Evolutionary conservation across 176 grass and related monocot genomes (phyloP).

Genomic region (Oryza nivara): DNA sequence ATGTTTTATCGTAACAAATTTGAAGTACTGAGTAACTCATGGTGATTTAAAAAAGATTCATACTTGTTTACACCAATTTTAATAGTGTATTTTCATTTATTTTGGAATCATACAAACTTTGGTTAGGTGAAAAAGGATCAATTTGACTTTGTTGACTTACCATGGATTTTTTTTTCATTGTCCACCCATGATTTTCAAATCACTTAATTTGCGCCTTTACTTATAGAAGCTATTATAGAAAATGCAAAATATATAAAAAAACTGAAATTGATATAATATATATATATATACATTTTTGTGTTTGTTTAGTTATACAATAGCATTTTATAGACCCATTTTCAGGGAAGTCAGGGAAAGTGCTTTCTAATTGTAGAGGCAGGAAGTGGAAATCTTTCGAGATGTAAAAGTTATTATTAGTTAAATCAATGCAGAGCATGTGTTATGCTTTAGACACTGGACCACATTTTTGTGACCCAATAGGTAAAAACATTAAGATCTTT

Average conservation of each 20-base stretch:
- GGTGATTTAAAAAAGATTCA: neutral
- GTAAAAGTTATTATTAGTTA: neutral
- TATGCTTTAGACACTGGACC: conserved; percentile 29
- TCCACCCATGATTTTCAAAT: neutral
- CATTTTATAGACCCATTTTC: neutral
- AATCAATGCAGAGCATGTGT: conserved; percentile 29
- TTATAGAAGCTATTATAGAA: neutral
- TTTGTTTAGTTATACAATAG: neutral
- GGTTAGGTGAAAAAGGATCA: neutral
- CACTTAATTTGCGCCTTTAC: neutral
- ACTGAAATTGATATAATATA: no score
- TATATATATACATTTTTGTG: neutral
- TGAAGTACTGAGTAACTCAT: neutral
- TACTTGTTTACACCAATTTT: neutral
- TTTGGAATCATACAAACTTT: neutral
- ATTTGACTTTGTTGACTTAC: neutral
- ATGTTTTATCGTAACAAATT: no score
- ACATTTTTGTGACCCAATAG: conserved; percentile 8
- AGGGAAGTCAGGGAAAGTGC: no score
- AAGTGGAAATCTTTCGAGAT: neutral
- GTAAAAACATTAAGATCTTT: conserved; percentile 31
- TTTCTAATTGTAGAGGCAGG: neutral
- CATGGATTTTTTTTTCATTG: neutral
- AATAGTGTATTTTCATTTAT: no score
- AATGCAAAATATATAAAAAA: neutral